Evolutionary conservation across 75 land plant genomes (phyloP).

Genomic region (Pseudotsuga menziesii): DNA sequence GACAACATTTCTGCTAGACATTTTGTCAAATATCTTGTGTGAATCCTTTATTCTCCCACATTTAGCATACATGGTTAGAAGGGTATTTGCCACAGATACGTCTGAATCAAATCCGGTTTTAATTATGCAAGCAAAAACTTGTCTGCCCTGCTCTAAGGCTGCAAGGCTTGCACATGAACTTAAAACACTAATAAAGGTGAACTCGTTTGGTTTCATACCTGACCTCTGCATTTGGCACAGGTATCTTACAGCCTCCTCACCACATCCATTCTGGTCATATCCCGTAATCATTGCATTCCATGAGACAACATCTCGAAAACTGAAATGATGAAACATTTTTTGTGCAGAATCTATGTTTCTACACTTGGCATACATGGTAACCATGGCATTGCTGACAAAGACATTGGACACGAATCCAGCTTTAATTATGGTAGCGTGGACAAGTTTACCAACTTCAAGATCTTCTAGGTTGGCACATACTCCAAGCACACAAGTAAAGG

Average conservation of each 20-base stretch:
- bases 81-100: too few species aligned
- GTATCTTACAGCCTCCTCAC: not conserved
- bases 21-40: too few species aligned
- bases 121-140: too few species aligned
- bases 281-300: conserved; percentile 3
- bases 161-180: not conserved
- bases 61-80: too few species aligned
- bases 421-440: not conserved
- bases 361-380: conserved; percentile 5
- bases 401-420: not conserved
- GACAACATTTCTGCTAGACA: too few species aligned
- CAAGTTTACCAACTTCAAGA: not conserved
- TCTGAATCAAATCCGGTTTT: too few species aligned
- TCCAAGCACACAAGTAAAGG: not conserved
- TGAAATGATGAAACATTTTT: not conserved
- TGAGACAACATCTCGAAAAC: not conserved
- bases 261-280: not conserved
- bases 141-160: not conserved
- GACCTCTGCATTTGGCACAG: not conserved
- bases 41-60: too few species aligned
- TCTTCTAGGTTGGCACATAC: not conserved
- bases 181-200: not conserved
- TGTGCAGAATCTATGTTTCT: not conserved
- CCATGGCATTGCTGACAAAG: not conserved
- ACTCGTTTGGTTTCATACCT: not conserved